Conservation (phyloP, 1,284 basidiomycete species). For the Wallemia hederae region DNA sequence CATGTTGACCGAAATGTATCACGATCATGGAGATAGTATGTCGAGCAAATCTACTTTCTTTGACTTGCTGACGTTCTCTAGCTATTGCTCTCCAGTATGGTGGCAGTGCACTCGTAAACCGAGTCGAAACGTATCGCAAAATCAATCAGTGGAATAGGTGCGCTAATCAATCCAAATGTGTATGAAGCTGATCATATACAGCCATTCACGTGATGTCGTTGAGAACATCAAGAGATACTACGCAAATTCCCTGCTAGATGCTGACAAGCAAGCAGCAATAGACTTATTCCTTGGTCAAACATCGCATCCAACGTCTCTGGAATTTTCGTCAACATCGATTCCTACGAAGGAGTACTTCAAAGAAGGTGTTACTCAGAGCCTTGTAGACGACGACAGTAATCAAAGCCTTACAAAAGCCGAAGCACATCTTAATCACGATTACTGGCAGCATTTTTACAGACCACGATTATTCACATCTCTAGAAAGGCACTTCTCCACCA, state of each 20-base stretch:
- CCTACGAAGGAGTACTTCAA: too few species aligned
- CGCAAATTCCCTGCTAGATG: constrained; percentile 83
- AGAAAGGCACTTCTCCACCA: constrained; percentile 55
- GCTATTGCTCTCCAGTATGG: constrained; percentile 90
- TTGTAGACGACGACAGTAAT: constrained; percentile 24
- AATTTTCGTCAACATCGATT: constrained; percentile 3
- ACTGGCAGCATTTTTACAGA: constrained; percentile 74
- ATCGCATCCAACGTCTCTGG: constrained; percentile 15
- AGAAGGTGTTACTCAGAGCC: too few species aligned
- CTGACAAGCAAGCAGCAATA: constrained; percentile 91
- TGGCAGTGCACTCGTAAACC: constrained; percentile 80
- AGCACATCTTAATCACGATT: constrained; percentile 20
- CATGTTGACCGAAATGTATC: constrained; percentile 97
- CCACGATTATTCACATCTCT: constrained; percentile 52
- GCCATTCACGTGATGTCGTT: constrained; percentile 86
- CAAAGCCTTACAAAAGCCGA: constrained; percentile 10
- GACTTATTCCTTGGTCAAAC: constrained; percentile 75
- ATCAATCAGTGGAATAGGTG: constrained; percentile 60
- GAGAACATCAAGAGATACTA: constrained; percentile 91
- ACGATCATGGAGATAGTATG: constrained; percentile 78
- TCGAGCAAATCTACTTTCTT: constrained; percentile 2
- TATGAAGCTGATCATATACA: constrained; percentile 19
- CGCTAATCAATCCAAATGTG: not conserved
- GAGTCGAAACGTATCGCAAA: constrained; percentile 83
- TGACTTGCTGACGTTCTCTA: constrained; percentile 13